A percentile compares a stretch with the other conserved stretches of the same genome.
These are phyloP conservation scores for Oryza punctata DNA, from an alignment of 176 grass and related monocot genomes.

Conservation along the genomic window DNA sequence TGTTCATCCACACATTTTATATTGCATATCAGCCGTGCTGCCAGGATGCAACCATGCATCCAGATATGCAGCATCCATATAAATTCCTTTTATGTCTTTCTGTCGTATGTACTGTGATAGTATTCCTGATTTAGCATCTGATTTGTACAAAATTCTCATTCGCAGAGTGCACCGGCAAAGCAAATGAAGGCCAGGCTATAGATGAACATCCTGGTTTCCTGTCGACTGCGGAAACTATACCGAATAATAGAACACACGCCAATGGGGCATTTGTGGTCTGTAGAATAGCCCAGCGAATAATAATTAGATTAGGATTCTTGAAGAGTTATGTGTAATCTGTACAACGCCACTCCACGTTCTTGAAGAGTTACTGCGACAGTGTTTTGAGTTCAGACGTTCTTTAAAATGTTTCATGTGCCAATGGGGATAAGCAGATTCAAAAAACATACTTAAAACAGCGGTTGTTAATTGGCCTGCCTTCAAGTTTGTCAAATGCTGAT, in stretches of 20 bases:
- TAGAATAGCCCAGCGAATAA: neutral
- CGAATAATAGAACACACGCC: neutral
- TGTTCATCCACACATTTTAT: neutral
- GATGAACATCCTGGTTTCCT: neutral
- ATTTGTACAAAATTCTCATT: constrained; percentile 23
- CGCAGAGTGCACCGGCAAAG: constrained; percentile 69
- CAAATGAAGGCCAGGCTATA: constrained; percentile 66
- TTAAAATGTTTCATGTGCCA: neutral
- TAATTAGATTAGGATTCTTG: neutral
- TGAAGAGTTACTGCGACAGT: neutral
- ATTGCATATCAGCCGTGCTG: neutral
- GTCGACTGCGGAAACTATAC: neutral
- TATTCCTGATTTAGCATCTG: neutral
- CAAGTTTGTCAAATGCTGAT: neutral
- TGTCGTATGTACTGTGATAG: neutral
- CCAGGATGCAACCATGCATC: neutral
- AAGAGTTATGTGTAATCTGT: constrained; percentile 13
- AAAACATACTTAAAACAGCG: neutral
- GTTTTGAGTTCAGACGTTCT: neutral
- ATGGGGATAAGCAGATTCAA: neutral
- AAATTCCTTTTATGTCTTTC: neutral
- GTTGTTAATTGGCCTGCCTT: neutral
- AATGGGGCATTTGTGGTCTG: neutral
- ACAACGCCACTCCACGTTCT: neutral
- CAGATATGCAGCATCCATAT: neutral